phyloP scores from a whole-genome alignment of 2,329 filamentous ascomycete species.

The Incumbomyces lentus region DNA sequence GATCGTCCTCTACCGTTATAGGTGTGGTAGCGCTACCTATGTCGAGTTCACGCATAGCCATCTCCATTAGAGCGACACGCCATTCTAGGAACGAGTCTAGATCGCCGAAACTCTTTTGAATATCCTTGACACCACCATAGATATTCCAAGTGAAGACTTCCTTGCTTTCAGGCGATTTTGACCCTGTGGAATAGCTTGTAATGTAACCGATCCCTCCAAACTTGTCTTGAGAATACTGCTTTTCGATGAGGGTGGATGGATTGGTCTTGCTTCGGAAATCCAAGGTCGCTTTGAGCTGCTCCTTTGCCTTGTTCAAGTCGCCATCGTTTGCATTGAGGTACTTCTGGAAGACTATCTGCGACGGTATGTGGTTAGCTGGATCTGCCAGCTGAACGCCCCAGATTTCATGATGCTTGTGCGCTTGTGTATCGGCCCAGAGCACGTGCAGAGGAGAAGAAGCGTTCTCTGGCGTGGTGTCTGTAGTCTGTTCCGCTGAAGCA shows the following conservation, averaged over 20 bases:
- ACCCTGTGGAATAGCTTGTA: constrained; percentile 46
- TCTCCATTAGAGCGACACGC: constrained; percentile 85
- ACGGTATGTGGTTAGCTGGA: constrained; percentile 50
- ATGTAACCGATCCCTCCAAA: constrained; percentile 75
- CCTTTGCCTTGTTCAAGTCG: constrained; percentile 60
- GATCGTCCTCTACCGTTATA: constrained; percentile 65
- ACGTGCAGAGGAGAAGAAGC: constrained; percentile 13
- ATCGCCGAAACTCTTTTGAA: constrained; percentile 70
- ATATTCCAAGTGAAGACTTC: constrained; percentile 82
- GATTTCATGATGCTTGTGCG: constrained; percentile 59
- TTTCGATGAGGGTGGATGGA: constrained; percentile 55
- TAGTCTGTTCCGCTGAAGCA: neutral
- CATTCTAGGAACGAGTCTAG: constrained; percentile 72
- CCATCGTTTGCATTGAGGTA: constrained; percentile 83
- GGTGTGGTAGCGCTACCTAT: constrained; percentile 57
- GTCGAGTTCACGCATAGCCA: constrained; percentile 64
- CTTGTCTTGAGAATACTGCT: constrained; percentile 55
- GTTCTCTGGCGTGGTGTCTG: neutral
- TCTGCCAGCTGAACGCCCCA: constrained; percentile 64
- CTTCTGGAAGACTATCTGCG: constrained; percentile 79
- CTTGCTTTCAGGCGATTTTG: constrained; percentile 34
- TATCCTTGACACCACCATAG: constrained; percentile 76
- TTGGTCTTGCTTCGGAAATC: constrained; percentile 72
- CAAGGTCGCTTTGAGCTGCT: constrained; percentile 68
- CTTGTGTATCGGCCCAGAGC: constrained; percentile 20